phyloP scores from a whole-genome alignment of 1,284 basidiomycete species.

The Ceratobasidium sp. region DNA sequence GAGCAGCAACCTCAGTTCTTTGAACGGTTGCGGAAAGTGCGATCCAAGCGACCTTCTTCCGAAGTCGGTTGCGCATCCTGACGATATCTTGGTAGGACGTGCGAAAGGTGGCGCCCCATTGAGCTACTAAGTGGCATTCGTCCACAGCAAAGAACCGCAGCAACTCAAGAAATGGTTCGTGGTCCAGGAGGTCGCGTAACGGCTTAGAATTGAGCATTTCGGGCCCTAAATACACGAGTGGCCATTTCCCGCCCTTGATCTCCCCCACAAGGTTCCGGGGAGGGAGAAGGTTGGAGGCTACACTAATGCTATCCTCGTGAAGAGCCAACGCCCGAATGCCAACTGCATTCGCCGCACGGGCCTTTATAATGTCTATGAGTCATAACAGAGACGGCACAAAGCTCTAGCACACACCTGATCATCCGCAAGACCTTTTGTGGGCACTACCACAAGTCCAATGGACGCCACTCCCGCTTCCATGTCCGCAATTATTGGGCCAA shows the following conservation, averaged over 20 bases:
- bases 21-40: not conserved
- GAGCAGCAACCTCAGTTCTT: not conserved
- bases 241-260: not conserved
- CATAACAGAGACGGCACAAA: too few species aligned
- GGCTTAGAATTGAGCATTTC: conserved; percentile 6
- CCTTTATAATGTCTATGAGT: not conserved
- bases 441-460: not conserved
- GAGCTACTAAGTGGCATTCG: not conserved
- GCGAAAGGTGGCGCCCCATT: not conserved
- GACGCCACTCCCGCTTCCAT: not conserved
- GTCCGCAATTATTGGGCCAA: not conserved
- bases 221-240: not conserved
- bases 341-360: not conserved
- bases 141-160: conserved; percentile 2
- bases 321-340: not conserved
- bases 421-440: conserved; percentile 10
- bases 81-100: not conserved
- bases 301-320: conserved; percentile 3
- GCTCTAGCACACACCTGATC: not conserved
- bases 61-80: not conserved
- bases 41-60: not conserved
- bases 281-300: not conserved
- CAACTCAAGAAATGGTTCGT: not conserved
- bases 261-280: not conserved
- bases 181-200: not conserved